Base-by-base conservation (phyloP, 257 asterid species). In the Leptodermis oblonga region DNA sequence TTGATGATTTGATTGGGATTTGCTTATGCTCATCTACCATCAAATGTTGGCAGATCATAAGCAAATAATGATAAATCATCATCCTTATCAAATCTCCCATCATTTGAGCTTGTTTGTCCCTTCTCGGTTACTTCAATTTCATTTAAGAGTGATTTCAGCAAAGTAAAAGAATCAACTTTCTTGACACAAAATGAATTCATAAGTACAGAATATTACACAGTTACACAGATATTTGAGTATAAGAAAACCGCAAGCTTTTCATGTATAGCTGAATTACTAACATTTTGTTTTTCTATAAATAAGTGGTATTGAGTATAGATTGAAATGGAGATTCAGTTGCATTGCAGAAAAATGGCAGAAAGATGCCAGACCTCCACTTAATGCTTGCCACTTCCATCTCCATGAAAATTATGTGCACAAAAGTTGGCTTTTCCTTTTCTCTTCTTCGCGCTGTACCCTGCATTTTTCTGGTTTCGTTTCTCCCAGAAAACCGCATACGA, bases 331-430 rank as follows among this genome's bases (percentile, higher is more conserved):
- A 37, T 41, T 26, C n/a, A 15, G 28, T 30, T 39, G 46, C 41
- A 58, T 23, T 58, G 62, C 62, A 46, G 41, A 59, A 46, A 60
- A n/a, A n/a, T n/a, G n/a, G n/a, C n/a, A n/a, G n/a, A n/a, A n/a
- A n/a, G 20, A 60, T 20, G 25, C 13, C 11, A 52, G 48, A 10
- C 60, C 23, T 46, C 58, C 63, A 7, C 2, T 65, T 67, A 18
- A 22, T 58, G 39, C 12, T 36, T 68, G 62, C 72, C 46, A 51
- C 63, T 68, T 55, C 71, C 70, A 31, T 63, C 45, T 30, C 26
- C 28, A 17, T 20, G 36, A 33, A 65, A 13, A 26, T n/a, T 13
- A 43, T 10, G 34, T 28, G 12, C 20, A 41, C 63, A 20, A 30
- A 20, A 45, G 9, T 5, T n/a, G 48, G 18, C 7, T 17, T 46